Evolutionary conservation across 2,329 filamentous ascomycete genomes (phyloP), one percentile per base, ranked within the genome.

Genomic region (Aspergillus intermedius): DNA sequence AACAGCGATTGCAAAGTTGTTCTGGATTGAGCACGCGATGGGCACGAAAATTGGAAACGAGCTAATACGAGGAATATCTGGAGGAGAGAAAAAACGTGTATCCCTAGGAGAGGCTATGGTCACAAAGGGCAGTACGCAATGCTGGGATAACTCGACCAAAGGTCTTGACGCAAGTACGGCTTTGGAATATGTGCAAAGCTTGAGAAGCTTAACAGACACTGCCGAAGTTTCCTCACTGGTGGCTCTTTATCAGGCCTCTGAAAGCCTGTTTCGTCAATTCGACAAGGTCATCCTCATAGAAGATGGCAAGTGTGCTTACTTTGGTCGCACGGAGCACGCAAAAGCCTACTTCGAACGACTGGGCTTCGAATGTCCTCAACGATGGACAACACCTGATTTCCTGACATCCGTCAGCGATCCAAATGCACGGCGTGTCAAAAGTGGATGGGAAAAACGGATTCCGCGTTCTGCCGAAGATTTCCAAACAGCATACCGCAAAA

Each of bases 101-200:
- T 87, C 83, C 41, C 89, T 93, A 52, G 87, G 86, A 1, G 88
- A 93, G 67, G 88, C 87, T 55, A 78, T 85, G 51, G 73, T 90
- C 9, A 83, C 83, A 13, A 70, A 71, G n/a, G 79, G 81, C 1
- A 82, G 77, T 39, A 73, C 80, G 1, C 83, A 87, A 63, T 85
- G 83, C 51, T 93, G 88, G 87, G 88, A 86, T 51, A 88, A 88
- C 55, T 83, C 78, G 21, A 91, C 87, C 0, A 76, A 80, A 45
- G 87, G 87, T 9, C 74, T 91, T 1, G 87, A 91, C 64, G 82
- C 83, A 0, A 82, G 82, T 6, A 89, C 84, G 0, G 87, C 87
- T 0, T 68, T 88, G 35, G 84, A 88, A 58, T 91, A 89, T 52
- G 83, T 86, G 4, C 77, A 84, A 55, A 79, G 81, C 12, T 69